Percentiles rank a stretch among this genome's conserved stretches.
These are phyloP conservation scores for Globisporangium nagaii DNA, from an alignment of 352 stramenopile genomes.

Conservation along the genomic window DNA sequence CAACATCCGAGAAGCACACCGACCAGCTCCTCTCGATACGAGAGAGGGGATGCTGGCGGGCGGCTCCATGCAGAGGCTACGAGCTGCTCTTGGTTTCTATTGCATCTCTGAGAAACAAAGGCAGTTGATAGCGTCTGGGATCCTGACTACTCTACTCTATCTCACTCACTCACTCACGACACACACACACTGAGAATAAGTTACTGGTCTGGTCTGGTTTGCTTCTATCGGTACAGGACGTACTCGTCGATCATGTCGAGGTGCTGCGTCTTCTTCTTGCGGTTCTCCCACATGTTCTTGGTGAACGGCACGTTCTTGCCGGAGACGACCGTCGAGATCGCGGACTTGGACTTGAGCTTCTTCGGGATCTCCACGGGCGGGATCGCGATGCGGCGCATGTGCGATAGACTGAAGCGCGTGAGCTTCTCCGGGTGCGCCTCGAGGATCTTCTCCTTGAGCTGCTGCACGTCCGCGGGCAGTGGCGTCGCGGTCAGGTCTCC, in stretches of 20 bases:
- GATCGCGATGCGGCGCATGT: slow-evolving; percentile 56
- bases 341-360: slow-evolving; percentile 33
- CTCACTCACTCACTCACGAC: not conserved
- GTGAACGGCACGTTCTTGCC: slow-evolving; percentile 62
- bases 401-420: slow-evolving; percentile 48
- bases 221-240: slow-evolving; percentile 26
- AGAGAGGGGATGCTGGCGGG: not conserved
- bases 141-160: not conserved
- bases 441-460: slow-evolving; percentile 58
- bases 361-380: slow-evolving; percentile 51
- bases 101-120: not conserved
- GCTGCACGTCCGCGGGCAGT: slow-evolving; percentile 37
- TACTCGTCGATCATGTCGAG: slow-evolving; percentile 50
- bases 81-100: slow-evolving; percentile 3
- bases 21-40: not conserved
- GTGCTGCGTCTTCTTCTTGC: slow-evolving; percentile 39
- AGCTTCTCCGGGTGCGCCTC: slow-evolving; percentile 32
- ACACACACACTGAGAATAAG: not conserved
- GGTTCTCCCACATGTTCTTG: slow-evolving; percentile 62
- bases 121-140: slow-evolving; percentile 1
- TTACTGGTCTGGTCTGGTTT: not conserved
- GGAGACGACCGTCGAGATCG: slow-evolving; percentile 35
- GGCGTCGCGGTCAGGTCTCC: slow-evolving; percentile 16
- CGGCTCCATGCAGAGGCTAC: slow-evolving; percentile 7
- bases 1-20: slow-evolving; percentile 5